Evolutionary conservation across 2,329 filamentous ascomycete species (phyloP), one percentile per base, ranked within the genome.

Genomic region (Fusarium stilboides): DNA sequence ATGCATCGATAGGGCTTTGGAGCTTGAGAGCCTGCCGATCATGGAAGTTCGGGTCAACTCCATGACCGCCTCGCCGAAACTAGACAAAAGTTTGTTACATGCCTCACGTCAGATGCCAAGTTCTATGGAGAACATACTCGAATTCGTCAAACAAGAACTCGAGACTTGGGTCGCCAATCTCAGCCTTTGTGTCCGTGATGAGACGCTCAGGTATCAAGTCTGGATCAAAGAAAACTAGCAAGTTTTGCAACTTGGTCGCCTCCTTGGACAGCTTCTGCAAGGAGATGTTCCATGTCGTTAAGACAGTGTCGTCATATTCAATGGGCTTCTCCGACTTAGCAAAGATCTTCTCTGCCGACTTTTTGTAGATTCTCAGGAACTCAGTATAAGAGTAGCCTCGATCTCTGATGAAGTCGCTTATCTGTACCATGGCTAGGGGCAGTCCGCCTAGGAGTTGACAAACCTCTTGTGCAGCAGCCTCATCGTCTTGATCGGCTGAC

Each of bases 191-290:
- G 20, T 52, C 34, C 26, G 36, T 52, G 22, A 52, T 43, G 49
- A 57, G 42, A 15, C 47, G 42, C 50, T 61, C 57, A 15, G 40
- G 42, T 36, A 55, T 61, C 22, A 47, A 44, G 43, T 49, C 50
- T 33, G 57, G 57, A 28, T 61, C 50, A 44, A 61, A 55, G 44
- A 55, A 55, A 26, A 49, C 33, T 4, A 61, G 50, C 24, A 61
- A 36, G 40, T 47, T 55, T 34, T 33, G 43, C 19, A 61, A 37
- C 15, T 49, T 49, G 9, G 31, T 54, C 13, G 43, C 49, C 20
- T 47, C 36, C 40, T 61, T 50, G 17, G 57, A 55, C 44, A 61
- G 31, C 26, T 50, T 49, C 39, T 55, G 26, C 15, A 61, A 61
- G 15, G 47, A 51, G 34, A 50, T 22, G 28, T 61, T 52, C 57